These are phyloP conservation scores for Quercus phellos DNA, from an alignment of 331 rosid genomes.

Conservation along the genomic window DNA sequence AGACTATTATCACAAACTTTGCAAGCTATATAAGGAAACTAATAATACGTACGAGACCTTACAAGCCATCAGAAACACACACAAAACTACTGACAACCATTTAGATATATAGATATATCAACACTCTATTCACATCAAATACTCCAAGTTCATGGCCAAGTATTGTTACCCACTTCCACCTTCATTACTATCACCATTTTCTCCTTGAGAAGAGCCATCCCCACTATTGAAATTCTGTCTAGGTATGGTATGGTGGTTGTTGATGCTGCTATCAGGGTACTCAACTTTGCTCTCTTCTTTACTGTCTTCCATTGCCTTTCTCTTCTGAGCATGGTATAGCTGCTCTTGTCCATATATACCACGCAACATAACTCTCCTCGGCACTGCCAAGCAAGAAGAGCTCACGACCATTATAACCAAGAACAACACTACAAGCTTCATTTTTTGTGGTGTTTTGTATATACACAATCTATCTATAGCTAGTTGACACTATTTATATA, in stretches of 20 bases:
- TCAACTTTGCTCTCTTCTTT: conserved; percentile 20
- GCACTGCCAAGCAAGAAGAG: conserved; percentile 24
- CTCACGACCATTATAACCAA: conserved; percentile 26
- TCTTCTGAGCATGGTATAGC: conserved; percentile 17
- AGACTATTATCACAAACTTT: too few relatives aligned
- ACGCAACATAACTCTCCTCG: conserved; percentile 32
- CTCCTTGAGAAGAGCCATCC: conserved; percentile 30
- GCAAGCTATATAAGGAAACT: too few relatives aligned
- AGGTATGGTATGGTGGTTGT: conserved; percentile 41
- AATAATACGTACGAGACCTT: too few relatives aligned
- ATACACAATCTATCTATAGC: neutral
- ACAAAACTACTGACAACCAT: neutral
- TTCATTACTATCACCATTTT: conserved; percentile 15
- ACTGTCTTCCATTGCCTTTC: conserved; percentile 24
- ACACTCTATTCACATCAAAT: neutral
- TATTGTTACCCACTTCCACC: conserved; percentile 18
- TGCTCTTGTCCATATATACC: conserved; percentile 46
- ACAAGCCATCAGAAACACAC: too few relatives aligned
- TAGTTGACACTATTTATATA: neutral
- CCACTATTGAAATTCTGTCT: conserved; percentile 31
- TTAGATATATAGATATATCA: neutral
- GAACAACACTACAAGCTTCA: conserved; percentile 41
- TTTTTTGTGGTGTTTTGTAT: conserved; percentile 2
- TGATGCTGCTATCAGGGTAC: conserved; percentile 19
- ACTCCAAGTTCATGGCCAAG: neutral